Evolutionary conservation across 164 flowering plant species (phyloP).

Genomic region (Magnolia officinalis): DNA sequence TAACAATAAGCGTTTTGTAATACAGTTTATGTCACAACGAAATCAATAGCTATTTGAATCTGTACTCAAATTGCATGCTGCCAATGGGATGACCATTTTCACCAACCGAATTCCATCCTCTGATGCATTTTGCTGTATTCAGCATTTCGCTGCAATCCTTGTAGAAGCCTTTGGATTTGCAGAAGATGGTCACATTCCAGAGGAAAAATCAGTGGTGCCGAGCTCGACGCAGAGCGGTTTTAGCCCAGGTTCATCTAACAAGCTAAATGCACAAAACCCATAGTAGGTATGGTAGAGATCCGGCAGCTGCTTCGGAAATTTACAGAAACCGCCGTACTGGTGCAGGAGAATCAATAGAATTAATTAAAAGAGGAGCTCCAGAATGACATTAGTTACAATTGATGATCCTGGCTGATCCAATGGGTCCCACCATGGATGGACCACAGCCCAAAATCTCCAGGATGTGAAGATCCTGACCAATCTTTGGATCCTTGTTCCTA

Average conservation of each 20-base stretch:
- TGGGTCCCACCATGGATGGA: background rate
- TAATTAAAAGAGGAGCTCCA: background rate
- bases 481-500: too few species aligned
- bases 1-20: too few species aligned
- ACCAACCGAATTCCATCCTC: background rate
- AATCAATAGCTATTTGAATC: background rate
- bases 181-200: constrained; percentile 24
- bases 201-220: constrained; percentile 51
- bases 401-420: background rate
- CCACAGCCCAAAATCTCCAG: background rate
- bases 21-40: background rate
- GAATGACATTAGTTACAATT: background rate
- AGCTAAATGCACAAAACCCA: constrained; percentile 76
- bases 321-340: constrained; percentile 94
- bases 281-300: constrained; percentile 90
- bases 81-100: background rate
- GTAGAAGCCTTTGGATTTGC: background rate
- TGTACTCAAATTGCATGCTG: too few species aligned
- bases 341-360: constrained; percentile 10
- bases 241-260: constrained; percentile 70
- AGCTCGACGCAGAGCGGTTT: constrained; percentile 59
- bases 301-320: constrained; percentile 63
- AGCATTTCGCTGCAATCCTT: background rate
- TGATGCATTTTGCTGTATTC: too few species aligned
- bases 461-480: background rate